These are phyloP conservation scores for Hebeloma cylindrosporum DNA, from an alignment of 768 basidiomycete genomes.

Conservation along the genomic window DNA sequence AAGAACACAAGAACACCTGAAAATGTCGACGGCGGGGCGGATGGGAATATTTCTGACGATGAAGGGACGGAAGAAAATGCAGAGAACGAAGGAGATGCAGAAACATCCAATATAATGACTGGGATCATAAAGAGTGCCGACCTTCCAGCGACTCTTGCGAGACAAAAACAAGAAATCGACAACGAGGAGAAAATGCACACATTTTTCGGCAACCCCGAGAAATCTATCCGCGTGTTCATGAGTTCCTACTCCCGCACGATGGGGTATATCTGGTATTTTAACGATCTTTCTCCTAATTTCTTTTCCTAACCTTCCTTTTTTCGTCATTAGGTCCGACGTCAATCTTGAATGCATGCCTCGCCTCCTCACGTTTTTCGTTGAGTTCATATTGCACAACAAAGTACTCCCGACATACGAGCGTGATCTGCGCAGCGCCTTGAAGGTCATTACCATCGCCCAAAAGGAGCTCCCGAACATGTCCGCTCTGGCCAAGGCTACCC, in stretches of 20 bases:
- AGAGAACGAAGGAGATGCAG: not conserved
- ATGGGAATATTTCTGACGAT: constrained; percentile 24
- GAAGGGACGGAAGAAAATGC: constrained; percentile 12
- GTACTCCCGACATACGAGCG: constrained; percentile 46
- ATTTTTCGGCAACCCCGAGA: constrained; percentile 67
- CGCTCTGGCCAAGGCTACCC: constrained; percentile 43
- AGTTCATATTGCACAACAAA: constrained; percentile 43
- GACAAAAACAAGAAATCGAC: constrained; percentile 26
- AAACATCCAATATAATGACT: not conserved
- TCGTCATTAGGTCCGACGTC: constrained; percentile 35
- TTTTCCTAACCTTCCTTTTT: constrained; percentile 1
- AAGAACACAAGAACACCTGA: constrained; percentile 16
- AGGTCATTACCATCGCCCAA: constrained; percentile 39
- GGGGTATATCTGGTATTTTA: constrained; percentile 66
- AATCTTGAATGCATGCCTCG: constrained; percentile 44
- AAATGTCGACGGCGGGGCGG: constrained; percentile 34
- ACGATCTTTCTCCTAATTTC: not conserved
- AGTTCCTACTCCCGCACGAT: constrained; percentile 67
- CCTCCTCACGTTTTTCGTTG: constrained; percentile 44
- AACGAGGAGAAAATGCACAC: constrained; percentile 47
- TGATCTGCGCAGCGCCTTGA: constrained; percentile 46
- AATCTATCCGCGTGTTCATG: constrained; percentile 59
- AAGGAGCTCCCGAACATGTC: constrained; percentile 53
- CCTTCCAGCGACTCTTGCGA: not conserved
- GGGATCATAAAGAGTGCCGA: constrained; percentile 10